phyloP scores from a whole-genome alignment of 129 eudicot genomes.

The carrot (Daucus carota) region DH1_v3.0 NC_030382.2:44345001-44345500 shows the following conservation, averaged over 20 bases:
- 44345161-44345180: too few species aligned
- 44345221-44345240: slow-evolving; percentile 23
- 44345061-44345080: too few species aligned
- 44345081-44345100: too few species aligned
- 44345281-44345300: not conserved
- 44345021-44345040: too few species aligned
- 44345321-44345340: not conserved
- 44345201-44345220: slow-evolving; percentile 32
- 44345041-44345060: too few species aligned
- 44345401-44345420: slow-evolving; percentile 34
- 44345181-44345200: slow-evolving; percentile 30
- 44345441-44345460: slow-evolving; percentile 65
- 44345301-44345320: not conserved
- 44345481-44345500: not conserved
- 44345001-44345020: too few species aligned
- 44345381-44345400: slow-evolving; percentile 43
- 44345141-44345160: too few species aligned
- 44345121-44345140: too few species aligned
- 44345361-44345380: not conserved
- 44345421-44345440: slow-evolving; percentile 67
- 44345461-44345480: slow-evolving; percentile 47
- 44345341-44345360: not conserved
- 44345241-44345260: slow-evolving; percentile 54
- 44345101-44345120: too few species aligned
- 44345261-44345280: slow-evolving; percentile 12